These are phyloP conservation scores for Leishmania turanica DNA, from an alignment of 208 protist species.

Conservation along the genomic window DNA sequence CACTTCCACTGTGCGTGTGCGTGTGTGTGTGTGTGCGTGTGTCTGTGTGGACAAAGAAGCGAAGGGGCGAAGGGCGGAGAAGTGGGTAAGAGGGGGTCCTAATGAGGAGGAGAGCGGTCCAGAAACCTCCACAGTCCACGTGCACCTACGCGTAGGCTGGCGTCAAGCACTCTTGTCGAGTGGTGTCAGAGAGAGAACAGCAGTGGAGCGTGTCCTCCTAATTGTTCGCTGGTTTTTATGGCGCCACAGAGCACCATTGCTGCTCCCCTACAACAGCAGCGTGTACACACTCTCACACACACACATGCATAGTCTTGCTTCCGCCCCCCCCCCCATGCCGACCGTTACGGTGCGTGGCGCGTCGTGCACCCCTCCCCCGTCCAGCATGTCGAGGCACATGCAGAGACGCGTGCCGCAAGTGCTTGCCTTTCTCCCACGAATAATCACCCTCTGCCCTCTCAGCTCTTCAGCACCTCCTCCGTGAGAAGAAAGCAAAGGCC, in stretches of 20 bases:
- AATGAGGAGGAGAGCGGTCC: background rate
- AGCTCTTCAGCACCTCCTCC: slow-evolving; percentile 36
- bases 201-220: background rate
- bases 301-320: background rate
- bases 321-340: background rate
- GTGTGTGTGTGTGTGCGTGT: background rate
- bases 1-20: background rate
- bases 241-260: background rate
- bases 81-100: background rate
- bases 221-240: background rate
- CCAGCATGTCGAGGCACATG: background rate
- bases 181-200: background rate
- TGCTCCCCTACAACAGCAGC: background rate
- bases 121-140: background rate
- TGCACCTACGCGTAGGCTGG: background rate
- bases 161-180: background rate
- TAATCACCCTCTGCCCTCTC: background rate
- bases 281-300: background rate
- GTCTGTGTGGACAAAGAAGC: background rate
- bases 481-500: slow-evolving; percentile 66
- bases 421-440: background rate
- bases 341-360: background rate
- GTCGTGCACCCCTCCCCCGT: background rate
- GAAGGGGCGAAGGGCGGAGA: background rate
- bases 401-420: background rate